Conservation (phyloP, 805 yeast species). For the Millerozyma acaciae region DNA sequence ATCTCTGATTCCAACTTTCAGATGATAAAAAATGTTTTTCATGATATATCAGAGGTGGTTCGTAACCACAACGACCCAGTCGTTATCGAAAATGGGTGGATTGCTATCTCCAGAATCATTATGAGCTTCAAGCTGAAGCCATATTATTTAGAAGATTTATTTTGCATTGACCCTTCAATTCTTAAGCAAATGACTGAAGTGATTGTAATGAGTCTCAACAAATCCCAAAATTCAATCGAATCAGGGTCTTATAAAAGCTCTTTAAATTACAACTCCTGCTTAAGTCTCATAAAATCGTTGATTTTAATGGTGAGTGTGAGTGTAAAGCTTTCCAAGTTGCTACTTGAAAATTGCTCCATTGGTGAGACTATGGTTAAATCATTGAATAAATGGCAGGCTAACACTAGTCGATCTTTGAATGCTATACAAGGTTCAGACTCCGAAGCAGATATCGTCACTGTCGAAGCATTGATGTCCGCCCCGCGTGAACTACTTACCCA, state of each 20-base stretch:
- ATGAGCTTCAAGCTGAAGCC: constrained; percentile 46
- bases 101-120: constrained; percentile 56
- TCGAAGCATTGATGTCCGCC: constrained; percentile 69
- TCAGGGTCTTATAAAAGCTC: constrained; percentile 18
- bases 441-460: constrained; percentile 31
- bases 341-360: constrained; percentile 48
- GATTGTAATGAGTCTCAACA: constrained; percentile 25
- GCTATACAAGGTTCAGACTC: constrained; percentile 6
- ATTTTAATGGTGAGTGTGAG: constrained; percentile 40
- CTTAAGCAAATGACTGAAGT: constrained; percentile 21
- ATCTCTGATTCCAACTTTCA: constrained; percentile 43
- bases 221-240: constrained; percentile 13
- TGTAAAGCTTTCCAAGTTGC: constrained; percentile 37
- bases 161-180: constrained; percentile 16
- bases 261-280: constrained; percentile 34
- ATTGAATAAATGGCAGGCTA: constrained; percentile 43
- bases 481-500: constrained; percentile 63
- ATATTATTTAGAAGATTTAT: constrained; percentile 42
- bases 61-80: constrained; percentile 52
- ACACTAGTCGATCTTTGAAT: constrained; percentile 1
- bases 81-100: constrained; percentile 63
- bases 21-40: constrained; percentile 54
- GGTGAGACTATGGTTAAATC: constrained; percentile 47
- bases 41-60: constrained; percentile 54
- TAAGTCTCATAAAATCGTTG: constrained; percentile 42